Evolutionary conservation across 2,329 filamentous ascomycete species (phyloP).

Genomic region (Trichophyton equinum): DNA sequence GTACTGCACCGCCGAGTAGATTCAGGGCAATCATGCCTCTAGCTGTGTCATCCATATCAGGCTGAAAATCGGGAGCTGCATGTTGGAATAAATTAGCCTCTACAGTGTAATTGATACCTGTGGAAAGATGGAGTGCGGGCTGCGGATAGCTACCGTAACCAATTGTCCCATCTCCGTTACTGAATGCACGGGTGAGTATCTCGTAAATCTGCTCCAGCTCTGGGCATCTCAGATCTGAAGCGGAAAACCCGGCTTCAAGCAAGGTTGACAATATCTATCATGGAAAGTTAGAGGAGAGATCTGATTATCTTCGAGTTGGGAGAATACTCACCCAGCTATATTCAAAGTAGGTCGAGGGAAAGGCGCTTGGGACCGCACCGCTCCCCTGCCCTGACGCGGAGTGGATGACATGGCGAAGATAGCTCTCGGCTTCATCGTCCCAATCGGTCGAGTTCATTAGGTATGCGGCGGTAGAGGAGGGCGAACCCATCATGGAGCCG

Average conservation of each 20-base stretch:
- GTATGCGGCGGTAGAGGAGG: slow-evolving; percentile 31
- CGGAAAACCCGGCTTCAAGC: neutral
- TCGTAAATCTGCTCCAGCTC: neutral
- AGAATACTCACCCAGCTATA: slow-evolving; percentile 16
- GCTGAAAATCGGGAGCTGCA: no score
- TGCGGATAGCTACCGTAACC: no score
- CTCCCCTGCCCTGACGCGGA: slow-evolving; percentile 5
- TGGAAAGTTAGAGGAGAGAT: no score
- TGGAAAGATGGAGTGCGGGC: no score
- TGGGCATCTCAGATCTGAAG: neutral
- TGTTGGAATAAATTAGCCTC: no score
- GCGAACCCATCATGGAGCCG: slow-evolving; percentile 29
- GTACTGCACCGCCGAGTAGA: neutral
- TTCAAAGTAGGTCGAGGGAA: slow-evolving; percentile 21
- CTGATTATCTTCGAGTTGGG: no score
- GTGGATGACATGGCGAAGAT: slow-evolving; percentile 17
- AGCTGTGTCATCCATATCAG: no score
- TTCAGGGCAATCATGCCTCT: neutral
- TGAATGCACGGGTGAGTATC: neutral
- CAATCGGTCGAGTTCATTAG: slow-evolving; percentile 22
- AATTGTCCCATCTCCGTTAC: no score
- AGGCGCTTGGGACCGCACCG: slow-evolving; percentile 20
- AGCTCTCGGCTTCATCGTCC: slow-evolving; percentile 25
- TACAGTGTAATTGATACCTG: no score
- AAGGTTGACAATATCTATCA: neutral